These are phyloP conservation scores for Cercophora sp. DNA, from an alignment of 495 filamentous ascomycete genomes.

Conservation along the genomic window DNA sequence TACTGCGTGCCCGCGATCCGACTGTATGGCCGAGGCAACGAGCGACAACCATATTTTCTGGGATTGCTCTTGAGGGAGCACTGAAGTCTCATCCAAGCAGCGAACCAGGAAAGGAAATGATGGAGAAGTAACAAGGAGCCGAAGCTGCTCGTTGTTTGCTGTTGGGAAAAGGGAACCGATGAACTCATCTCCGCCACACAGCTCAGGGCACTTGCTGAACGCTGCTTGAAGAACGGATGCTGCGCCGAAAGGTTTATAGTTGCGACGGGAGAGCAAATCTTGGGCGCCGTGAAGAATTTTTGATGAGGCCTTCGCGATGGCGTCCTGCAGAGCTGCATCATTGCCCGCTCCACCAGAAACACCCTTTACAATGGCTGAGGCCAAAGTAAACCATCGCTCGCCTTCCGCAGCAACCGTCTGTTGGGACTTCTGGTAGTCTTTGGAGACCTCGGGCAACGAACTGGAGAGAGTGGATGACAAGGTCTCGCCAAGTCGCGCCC, in stretches of 20 bases:
- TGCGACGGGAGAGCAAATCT: conserved; percentile 44
- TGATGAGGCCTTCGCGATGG: conserved; percentile 15
- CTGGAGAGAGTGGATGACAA: conserved; percentile 60
- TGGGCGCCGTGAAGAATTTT: conserved; percentile 31
- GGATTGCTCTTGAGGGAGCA: conserved; percentile 35
- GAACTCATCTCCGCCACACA: conserved; percentile 17
- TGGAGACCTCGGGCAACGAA: conserved; percentile 74
- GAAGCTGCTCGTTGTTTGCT: conserved; percentile 15
- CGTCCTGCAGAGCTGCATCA: not conserved
- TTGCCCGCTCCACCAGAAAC: not conserved
- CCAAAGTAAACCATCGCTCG: conserved; percentile 58
- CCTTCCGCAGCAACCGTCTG: conserved; percentile 56
- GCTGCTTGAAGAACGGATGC: conserved; percentile 57
- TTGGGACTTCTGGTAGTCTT: conserved; percentile 69
- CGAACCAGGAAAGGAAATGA: conserved; percentile 34
- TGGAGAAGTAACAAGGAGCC: conserved; percentile 30
- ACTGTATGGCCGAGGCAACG: conserved; percentile 27
- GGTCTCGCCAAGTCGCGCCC: conserved; percentile 50
- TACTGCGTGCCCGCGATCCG: conserved; percentile 13
- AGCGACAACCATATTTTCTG: conserved; percentile 34
- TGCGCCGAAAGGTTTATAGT: conserved; percentile 80
- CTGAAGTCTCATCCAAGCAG: conserved; percentile 27
- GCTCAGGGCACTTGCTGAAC: conserved; percentile 27
- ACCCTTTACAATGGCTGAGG: conserved; percentile 45
- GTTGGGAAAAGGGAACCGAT: conserved; percentile 19